A percentile compares a stretch with the other conserved stretches of the same genome.
Evolutionary conservation across 192 early-diverging fungal species (phyloP).

Genomic region (Coemansia sp.): DNA sequence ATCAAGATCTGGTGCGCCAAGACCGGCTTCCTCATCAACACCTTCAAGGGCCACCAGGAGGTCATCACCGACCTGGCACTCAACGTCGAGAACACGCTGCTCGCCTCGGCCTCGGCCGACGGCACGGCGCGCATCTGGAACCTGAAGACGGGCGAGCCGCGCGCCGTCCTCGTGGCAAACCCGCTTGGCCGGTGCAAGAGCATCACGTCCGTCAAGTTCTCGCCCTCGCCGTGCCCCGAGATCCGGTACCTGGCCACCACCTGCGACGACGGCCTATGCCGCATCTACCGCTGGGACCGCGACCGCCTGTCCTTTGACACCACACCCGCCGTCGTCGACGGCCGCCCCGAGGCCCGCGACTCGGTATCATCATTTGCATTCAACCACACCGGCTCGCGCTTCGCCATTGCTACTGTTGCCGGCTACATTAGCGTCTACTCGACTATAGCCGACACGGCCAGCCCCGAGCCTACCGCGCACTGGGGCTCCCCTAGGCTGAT

Average conservation of each 20-base stretch:
- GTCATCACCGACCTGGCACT: conserved; percentile 80
- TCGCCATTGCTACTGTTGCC: conserved; percentile 78
- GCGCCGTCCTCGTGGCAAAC: conserved; percentile 60
- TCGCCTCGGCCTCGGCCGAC: conserved; percentile 78
- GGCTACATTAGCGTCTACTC: conserved; percentile 79
- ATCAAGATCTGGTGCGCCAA: conserved; percentile 85
- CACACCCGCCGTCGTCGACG: conserved; percentile 60
- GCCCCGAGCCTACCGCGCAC: neutral
- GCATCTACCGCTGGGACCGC: conserved; percentile 75
- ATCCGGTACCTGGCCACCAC: conserved; percentile 72
- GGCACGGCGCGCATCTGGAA: conserved; percentile 80
- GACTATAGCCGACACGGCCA: conserved; percentile 56
- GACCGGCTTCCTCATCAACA: conserved; percentile 77
- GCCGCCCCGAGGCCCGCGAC: conserved; percentile 58
- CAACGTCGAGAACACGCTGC: conserved; percentile 75
- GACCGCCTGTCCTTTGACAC: conserved; percentile 59
- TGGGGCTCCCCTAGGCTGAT: conserved; percentile 59
- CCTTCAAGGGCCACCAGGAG: conserved; percentile 78
- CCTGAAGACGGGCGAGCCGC: conserved; percentile 68
- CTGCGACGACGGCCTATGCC: conserved; percentile 70
- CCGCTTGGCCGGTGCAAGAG: conserved; percentile 55
- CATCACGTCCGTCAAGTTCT: conserved; percentile 71
- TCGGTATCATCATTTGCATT: conserved; percentile 66
- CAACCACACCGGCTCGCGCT: conserved; percentile 76
- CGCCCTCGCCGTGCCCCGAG: conserved; percentile 72